Evolutionary conservation across 2,329 filamentous ascomycete genomes (phyloP), one percentile per base, ranked within the genome.

Genomic region (Cryphonectria carpinicola): DNA sequence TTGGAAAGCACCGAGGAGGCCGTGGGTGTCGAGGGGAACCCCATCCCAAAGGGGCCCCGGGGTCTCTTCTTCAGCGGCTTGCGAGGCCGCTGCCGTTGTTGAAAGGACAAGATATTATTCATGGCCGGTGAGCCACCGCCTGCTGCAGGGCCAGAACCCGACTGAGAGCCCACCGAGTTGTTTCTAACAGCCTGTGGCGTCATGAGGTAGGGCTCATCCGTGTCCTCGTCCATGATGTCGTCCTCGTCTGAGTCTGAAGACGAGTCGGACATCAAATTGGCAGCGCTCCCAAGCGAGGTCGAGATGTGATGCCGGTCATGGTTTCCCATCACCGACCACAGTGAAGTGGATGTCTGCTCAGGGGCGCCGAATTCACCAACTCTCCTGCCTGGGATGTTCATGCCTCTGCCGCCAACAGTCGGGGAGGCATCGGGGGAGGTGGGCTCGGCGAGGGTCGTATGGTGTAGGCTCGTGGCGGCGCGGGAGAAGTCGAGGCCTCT

Each of bases 401-500:
- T 88, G 37, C 86, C 88, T 73, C 84, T 82, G 52, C 91, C 90
- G 67, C 90, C 90, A 68, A 96, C 91, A 17, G 92, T 95, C 0
- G 96, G 96, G 0, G 95, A 98, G 0, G 94, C 96, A 79, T 97
- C 94, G 4, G 95, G 94, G 6, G 93, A 96, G 0, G 93, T 92
- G 79, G 92, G 89, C 75, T 97, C 93, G 69, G 95, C 95, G 11
- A 98, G 87, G 0, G 93, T 98, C 22, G 95, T 98, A 81, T 98
- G 96, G 81, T 98, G 96, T 32, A 99, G 86, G 78, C 95, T 97
- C 14, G 95, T 98, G 73, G 94, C 96, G 14, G 95, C 95, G 75
- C 95, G 89, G 56, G 95, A 95, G 80, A 97, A 98, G 82, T 98
- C 95, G 72, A 98, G 85, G 60, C 95, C 95, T 69, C 95, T 89